phyloP scores from a whole-genome alignment of 140 eudicot genomes.

The Cichorium intybus region DNA sequence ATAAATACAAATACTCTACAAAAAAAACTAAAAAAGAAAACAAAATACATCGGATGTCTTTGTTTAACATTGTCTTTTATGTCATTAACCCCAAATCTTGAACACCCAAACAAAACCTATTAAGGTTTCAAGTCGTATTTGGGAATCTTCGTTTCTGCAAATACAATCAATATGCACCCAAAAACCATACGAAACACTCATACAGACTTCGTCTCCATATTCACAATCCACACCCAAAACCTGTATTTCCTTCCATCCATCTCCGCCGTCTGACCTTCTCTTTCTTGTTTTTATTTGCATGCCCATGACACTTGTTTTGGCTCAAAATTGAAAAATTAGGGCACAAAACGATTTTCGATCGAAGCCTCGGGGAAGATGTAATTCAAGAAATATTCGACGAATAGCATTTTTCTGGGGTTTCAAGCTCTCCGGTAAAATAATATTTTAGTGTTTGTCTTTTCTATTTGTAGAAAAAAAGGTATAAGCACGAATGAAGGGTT shows the following conservation, averaged over 20 bases:
- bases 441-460: constrained; percentile 30
- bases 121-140: constrained; percentile 15
- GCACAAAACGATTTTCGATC: constrained; percentile 19
- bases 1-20: no score
- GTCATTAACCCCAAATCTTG: constrained; percentile 14
- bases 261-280: constrained; percentile 5
- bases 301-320: constrained; percentile 13
- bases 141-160: constrained; percentile 8
- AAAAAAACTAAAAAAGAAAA: not conserved
- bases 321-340: constrained; percentile 18
- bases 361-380: constrained; percentile 24
- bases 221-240: constrained; percentile 16
- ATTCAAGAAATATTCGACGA: not conserved
- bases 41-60: not conserved
- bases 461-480: constrained; percentile 16
- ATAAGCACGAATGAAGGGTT: constrained; percentile 56
- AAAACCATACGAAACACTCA: constrained; percentile 22
- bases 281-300: constrained; percentile 1
- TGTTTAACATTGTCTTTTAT: not conserved
- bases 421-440: not conserved
- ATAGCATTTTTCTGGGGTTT: constrained; percentile 11
- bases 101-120: constrained; percentile 1
- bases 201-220: constrained; percentile 16
- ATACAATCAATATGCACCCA: constrained; percentile 16
- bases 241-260: not conserved